Conservation (phyloP, 2,329 filamentous ascomycete genomes). For the Epichloe gansuensis region DNA sequence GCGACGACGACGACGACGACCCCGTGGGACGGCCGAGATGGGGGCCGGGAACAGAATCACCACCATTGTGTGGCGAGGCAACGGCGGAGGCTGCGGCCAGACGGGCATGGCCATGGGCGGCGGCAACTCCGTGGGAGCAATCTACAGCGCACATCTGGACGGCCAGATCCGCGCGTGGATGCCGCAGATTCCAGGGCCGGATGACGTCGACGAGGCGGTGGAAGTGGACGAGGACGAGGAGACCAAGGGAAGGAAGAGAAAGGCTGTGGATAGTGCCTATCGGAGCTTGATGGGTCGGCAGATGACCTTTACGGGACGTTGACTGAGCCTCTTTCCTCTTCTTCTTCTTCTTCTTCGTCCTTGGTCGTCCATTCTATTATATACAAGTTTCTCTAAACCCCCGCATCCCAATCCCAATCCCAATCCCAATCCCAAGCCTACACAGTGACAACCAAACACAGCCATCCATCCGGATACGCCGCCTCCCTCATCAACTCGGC, state of each 20-base stretch:
- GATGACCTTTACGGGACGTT: slow-evolving; percentile 45
- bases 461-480: slow-evolving; percentile 85
- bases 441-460: slow-evolving; percentile 71
- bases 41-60: slow-evolving; percentile 55
- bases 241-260: slow-evolving; percentile 51
- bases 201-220: slow-evolving; percentile 36
- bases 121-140: slow-evolving; percentile 35
- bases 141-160: slow-evolving; percentile 77
- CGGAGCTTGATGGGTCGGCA: slow-evolving; percentile 61
- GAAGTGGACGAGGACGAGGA: slow-evolving; percentile 29
- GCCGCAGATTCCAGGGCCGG: slow-evolving; percentile 41
- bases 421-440: slow-evolving; percentile 23
- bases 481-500: slow-evolving; percentile 74
- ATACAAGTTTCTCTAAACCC: background rate
- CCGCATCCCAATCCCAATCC: background rate
- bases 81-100: slow-evolving; percentile 45
- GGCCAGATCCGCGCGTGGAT: slow-evolving; percentile 74
- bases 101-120: slow-evolving; percentile 50
- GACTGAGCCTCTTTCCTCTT: too few relatives aligned
- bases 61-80: slow-evolving; percentile 58
- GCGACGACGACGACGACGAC: slow-evolving; percentile 4
- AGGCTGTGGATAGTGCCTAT: slow-evolving; percentile 70
- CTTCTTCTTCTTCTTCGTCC: too few relatives aligned
- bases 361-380: too few relatives aligned
- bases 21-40: slow-evolving; percentile 34